A percentile compares a stretch with the other conserved stretches of the same genome.
Conservation (phyloP, 805 yeast genomes). For the Metschnikowia proteae region DNA sequence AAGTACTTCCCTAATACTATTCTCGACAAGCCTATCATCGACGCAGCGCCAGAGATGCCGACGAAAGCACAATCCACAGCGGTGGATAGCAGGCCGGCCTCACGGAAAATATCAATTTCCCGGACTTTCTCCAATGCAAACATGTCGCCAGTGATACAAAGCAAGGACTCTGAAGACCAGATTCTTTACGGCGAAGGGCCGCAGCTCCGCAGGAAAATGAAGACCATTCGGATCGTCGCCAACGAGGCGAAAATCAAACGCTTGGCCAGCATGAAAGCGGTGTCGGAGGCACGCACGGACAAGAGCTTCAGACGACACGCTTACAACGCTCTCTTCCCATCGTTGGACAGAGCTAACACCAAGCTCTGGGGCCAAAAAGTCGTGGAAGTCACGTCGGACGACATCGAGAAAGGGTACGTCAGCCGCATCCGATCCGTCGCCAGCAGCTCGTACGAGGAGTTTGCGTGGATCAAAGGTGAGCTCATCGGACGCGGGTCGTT, state of each 20-base stretch:
- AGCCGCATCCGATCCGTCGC: conserved; percentile 60
- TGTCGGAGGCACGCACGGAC: conserved; percentile 6
- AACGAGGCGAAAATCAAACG: conserved; percentile 64
- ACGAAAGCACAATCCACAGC: conserved; percentile 5
- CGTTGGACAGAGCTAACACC: conserved; percentile 69
- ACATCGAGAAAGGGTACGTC: conserved; percentile 57
- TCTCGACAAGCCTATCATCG: conserved; percentile 84
- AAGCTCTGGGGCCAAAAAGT: conserved; percentile 97
- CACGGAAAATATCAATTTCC: conserved; percentile 27
- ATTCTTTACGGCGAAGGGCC: conserved; percentile 40
- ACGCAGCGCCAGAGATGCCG: conserved; percentile 62
- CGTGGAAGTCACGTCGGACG: conserved; percentile 80
- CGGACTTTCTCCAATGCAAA: conserved; percentile 43
- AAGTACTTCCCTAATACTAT: conserved; percentile 89
- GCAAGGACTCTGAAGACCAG: conserved; percentile 29
- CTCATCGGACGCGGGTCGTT: conserved; percentile 94
- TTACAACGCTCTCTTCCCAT: not conserved
- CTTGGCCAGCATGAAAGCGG: conserved; percentile 23
- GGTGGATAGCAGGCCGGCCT: conserved; percentile 20
- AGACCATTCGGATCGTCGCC: conserved; percentile 90
- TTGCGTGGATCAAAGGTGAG: conserved; percentile 98
- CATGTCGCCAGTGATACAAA: conserved; percentile 31
- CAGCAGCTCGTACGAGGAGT: conserved; percentile 69
- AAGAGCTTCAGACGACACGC: conserved; percentile 2
- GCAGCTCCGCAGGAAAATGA: conserved; percentile 59